phyloP scores from a whole-genome alignment of 1,139 yeast species.

The Yamadazyma trypodendri region DNA sequence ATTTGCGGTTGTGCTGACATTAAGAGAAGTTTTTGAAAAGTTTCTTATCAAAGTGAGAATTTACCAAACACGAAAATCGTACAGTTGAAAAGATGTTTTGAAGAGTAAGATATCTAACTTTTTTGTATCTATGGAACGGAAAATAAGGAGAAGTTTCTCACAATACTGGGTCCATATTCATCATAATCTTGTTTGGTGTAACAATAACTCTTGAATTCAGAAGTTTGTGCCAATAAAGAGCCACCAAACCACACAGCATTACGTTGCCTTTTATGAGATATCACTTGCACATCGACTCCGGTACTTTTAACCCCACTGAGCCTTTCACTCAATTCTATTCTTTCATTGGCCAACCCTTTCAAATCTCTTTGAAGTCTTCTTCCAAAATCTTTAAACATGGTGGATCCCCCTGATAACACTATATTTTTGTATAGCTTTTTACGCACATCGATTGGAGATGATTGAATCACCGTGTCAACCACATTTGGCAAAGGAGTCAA shows the following conservation, averaged over 20 bases:
- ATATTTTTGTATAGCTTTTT: constrained; percentile 93
- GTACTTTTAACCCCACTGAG: constrained; percentile 83
- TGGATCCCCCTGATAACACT: constrained; percentile 94
- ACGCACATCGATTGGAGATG: constrained; percentile 96
- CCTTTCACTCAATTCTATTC: constrained; percentile 79
- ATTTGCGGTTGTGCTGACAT: constrained; percentile 35
- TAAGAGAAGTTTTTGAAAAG: not conserved
- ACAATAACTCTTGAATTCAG: constrained; percentile 94
- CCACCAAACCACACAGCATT: constrained; percentile 99
- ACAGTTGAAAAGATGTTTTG: not conserved
- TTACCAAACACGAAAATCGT: not conserved
- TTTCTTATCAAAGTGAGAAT: constrained; percentile 2
- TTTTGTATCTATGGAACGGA: constrained; percentile 63
- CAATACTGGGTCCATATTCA: constrained; percentile 96
- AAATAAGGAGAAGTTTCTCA: constrained; percentile 92
- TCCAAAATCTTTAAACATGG: constrained; percentile 98
- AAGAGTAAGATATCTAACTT: not conserved
- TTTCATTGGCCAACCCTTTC: constrained; percentile 80
- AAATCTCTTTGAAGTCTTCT: constrained; percentile 96
- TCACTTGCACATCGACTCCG: constrained; percentile 96
- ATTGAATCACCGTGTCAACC: constrained; percentile 92
- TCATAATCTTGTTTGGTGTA: constrained; percentile 97
- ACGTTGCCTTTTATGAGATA: constrained; percentile 94
- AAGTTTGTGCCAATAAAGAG: constrained; percentile 91
- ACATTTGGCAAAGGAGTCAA: constrained; percentile 93